Conservation (phyloP, 306 rosid species). For the Canavalia ensiformis region DNA sequence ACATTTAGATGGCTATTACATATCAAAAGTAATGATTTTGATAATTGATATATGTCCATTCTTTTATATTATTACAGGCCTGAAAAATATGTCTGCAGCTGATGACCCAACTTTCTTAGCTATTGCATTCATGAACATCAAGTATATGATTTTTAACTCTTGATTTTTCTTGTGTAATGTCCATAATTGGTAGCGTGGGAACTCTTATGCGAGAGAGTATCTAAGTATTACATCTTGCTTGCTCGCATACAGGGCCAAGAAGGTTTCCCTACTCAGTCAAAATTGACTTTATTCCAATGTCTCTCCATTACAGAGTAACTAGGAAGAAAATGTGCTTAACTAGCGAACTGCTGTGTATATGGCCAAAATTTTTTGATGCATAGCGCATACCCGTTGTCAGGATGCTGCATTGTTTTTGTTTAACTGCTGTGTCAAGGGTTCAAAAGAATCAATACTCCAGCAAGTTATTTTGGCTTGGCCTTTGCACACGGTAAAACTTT, state of each 20-base stretch:
- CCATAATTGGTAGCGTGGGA: not conserved
- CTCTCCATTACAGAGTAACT: not conserved
- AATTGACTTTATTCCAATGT: not conserved
- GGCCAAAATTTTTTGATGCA: no score
- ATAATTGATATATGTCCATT: not conserved
- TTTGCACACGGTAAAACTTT: not conserved
- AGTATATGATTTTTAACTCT: not conserved
- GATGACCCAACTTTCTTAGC: not conserved
- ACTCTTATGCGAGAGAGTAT: not conserved
- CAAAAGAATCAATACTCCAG: not conserved
- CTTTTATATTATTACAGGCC: not conserved
- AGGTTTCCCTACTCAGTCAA: not conserved
- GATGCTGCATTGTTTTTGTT: no score
- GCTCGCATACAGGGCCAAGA: not conserved
- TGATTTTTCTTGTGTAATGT: not conserved
- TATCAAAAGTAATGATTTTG: not conserved
- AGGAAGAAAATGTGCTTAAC: not conserved
- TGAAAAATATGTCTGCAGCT: not conserved
- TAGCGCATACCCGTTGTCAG: no score
- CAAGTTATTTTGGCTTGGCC: not conserved
- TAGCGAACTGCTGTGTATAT: no score
- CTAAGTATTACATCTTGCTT: not conserved
- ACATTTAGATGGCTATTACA: not conserved
- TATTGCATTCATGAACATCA: not conserved
- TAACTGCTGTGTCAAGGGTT: no score